These are phyloP conservation scores for Rubus parviflorus DNA, from an alignment of 306 rosid species.

Conservation along the genomic window DNA sequence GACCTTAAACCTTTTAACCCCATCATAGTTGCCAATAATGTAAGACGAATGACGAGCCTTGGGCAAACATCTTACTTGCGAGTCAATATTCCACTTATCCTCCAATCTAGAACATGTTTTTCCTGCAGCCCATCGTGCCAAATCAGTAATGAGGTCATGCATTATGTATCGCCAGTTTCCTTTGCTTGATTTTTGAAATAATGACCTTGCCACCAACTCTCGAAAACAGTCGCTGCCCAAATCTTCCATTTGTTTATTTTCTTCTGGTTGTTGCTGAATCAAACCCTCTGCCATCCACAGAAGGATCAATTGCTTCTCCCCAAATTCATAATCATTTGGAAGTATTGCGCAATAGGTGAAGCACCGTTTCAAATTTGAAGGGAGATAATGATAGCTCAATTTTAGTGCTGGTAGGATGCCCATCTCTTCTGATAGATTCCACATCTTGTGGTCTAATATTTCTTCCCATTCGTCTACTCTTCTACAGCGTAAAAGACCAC, in stretches of 20 bases:
- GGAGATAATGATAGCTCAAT: background rate
- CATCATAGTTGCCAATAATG: background rate
- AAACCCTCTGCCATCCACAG: constrained; percentile 7
- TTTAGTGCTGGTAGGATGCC: background rate
- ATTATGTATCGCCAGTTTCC: background rate
- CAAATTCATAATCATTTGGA: constrained; percentile 21
- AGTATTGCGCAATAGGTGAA: constrained; percentile 19
- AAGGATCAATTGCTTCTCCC: background rate
- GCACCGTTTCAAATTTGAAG: background rate
- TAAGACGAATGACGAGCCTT: background rate
- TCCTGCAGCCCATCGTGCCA: constrained; percentile 10
- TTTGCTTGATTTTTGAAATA: background rate
- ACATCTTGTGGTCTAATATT: background rate
- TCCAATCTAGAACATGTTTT: constrained; percentile 1
- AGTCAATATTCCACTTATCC: no score
- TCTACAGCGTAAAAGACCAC: background rate
- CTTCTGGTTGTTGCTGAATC: background rate
- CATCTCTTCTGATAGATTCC: background rate
- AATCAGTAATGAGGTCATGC: constrained; percentile 27
- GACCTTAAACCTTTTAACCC: background rate
- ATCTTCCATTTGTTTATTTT: background rate
- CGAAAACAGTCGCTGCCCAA: constrained; percentile 18
- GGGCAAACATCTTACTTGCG: no score
- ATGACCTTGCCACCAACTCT: constrained; percentile 12
- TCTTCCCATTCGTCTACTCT: background rate